Conservation (phyloP, 495 filamentous ascomycete genomes). For the Tuber microsphaerosporum region DNA sequence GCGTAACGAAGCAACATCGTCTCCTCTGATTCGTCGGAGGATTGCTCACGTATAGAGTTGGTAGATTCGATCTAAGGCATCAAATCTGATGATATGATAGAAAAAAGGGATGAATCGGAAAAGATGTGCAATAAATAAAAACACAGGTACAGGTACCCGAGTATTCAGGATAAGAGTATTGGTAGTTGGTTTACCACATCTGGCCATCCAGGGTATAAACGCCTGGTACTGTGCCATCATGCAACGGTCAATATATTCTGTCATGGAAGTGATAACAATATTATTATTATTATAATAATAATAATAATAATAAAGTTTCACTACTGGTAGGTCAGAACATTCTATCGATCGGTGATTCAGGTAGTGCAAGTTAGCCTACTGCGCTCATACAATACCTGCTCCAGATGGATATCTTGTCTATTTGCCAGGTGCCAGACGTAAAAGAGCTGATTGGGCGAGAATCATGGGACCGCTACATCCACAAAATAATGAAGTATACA, state of each 20-base stretch:
- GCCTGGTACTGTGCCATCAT: not conserved
- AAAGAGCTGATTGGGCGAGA: not conserved
- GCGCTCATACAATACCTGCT: not conserved
- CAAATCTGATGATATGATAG: not conserved
- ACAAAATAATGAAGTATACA: not conserved
- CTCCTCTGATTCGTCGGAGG: not conserved
- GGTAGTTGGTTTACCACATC: not conserved
- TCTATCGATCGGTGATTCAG: not conserved
- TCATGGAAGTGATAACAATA: not conserved
- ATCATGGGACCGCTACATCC: not conserved
- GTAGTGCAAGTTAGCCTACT: not conserved
- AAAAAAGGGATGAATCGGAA: not conserved
- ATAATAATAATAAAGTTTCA: not conserved
- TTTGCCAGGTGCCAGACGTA: not conserved
- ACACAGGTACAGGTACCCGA: not conserved
- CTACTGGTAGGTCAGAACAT: not conserved
- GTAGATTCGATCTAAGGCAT: not conserved
- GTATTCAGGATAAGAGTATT: not conserved
- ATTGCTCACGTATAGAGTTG: not conserved
- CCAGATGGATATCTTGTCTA: not conserved
- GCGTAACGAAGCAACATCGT: conserved; percentile 32
- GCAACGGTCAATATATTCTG: not conserved
- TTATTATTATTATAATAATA: no score
- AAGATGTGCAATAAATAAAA: not conserved
- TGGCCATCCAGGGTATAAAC: not conserved